Evolutionary conservation across 768 basidiomycete species (phyloP).

Genomic region (Leccinellum luteum): DNA sequence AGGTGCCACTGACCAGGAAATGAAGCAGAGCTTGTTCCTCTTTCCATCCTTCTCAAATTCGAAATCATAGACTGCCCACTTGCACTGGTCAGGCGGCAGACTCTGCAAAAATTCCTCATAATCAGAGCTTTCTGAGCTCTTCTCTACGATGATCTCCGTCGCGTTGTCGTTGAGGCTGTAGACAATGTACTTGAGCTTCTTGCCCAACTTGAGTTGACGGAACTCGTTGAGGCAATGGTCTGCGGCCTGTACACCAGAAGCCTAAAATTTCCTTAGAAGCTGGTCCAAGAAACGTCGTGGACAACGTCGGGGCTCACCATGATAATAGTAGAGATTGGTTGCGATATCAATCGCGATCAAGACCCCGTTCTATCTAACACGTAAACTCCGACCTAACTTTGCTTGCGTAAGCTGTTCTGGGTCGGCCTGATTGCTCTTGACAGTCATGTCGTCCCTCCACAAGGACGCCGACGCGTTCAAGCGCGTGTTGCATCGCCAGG

Average conservation of each 20-base stretch:
- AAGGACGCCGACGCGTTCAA: constrained; percentile 74
- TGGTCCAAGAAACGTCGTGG: neutral
- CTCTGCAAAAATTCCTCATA: constrained; percentile 75
- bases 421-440: neutral
- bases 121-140: constrained; percentile 44
- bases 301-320: constrained; percentile 28
- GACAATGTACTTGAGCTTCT: constrained; percentile 85
- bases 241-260: constrained; percentile 48
- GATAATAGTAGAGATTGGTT: constrained; percentile 21
- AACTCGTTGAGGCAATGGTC: constrained; percentile 41
- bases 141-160: constrained; percentile 75
- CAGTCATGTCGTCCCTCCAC: constrained; percentile 63
- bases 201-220: constrained; percentile 23
- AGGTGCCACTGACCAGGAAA: constrained; percentile 70
- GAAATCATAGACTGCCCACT: constrained; percentile 92
- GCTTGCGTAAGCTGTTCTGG: constrained; percentile 21
- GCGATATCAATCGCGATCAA: constrained; percentile 28
- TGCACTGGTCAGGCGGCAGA: constrained; percentile 70
- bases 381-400: constrained; percentile 27
- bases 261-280: constrained; percentile 11
- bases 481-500: constrained; percentile 57
- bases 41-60: constrained; percentile 74
- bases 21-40: constrained; percentile 86
- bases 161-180: constrained; percentile 58
- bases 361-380: neutral